phyloP scores from a whole-genome alignment of 768 basidiomycete genomes.

The Russula foetens region DNA sequence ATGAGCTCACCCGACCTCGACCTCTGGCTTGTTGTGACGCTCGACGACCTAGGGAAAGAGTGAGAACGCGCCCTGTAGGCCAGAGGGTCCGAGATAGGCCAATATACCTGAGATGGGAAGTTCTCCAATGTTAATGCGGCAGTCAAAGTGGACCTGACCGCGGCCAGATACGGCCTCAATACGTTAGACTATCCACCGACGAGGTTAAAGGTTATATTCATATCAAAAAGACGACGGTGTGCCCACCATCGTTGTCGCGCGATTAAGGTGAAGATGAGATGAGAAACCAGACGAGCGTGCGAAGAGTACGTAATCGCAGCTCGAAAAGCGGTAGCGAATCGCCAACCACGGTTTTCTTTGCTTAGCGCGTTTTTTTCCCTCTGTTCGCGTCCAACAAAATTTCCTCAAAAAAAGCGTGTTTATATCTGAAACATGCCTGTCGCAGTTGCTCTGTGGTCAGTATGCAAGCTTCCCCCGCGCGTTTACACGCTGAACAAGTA shows the following conservation, averaged over 20 bases:
- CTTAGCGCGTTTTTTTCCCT: neutral
- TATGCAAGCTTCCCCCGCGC: neutral
- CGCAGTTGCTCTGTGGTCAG: constrained; percentile 60
- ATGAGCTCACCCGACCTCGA: constrained; percentile 64
- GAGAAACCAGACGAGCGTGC: constrained; percentile 4
- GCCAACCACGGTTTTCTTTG: no score
- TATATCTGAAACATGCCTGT: constrained; percentile 39
- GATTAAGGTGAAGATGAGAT: neutral
- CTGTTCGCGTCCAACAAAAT: neutral
- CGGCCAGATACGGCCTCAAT: constrained; percentile 90
- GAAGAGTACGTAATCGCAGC: constrained; percentile 37
- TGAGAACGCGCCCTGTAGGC: constrained; percentile 19
- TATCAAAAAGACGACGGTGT: neutral
- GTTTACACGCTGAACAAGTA: constrained; percentile 8
- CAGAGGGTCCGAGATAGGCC: constrained; percentile 6
- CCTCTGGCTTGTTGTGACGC: constrained; percentile 94
- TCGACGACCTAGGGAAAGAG: constrained; percentile 68
- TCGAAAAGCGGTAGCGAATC: no score
- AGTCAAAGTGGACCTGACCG: constrained; percentile 93
- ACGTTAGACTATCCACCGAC: constrained; percentile 75
- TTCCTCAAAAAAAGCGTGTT: constrained; percentile 4
- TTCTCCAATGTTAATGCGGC: constrained; percentile 95
- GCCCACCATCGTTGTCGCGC: constrained; percentile 18
- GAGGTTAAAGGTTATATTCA: neutral
- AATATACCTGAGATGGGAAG: constrained; percentile 86